Evolutionary conservation across 1,139 yeast species (phyloP).

Genomic region (Geotrichum carabidarum): DNA sequence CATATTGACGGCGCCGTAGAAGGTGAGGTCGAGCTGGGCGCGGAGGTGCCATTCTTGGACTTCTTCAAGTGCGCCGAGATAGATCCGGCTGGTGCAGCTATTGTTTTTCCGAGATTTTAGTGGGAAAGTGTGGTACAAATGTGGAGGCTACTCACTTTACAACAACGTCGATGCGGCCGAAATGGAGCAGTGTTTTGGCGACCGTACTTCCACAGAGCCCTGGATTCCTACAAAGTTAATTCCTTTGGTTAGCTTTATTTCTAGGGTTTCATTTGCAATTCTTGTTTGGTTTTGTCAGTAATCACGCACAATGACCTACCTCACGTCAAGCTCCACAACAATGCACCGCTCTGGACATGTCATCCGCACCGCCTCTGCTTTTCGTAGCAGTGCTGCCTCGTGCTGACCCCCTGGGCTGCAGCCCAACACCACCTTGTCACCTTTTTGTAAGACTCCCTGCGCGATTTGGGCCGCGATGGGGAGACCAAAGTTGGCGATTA

Average conservation of each 20-base stretch:
- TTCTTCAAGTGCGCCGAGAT: slow-evolving; percentile 34
- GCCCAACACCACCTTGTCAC: slow-evolving; percentile 27
- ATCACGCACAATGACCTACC: slow-evolving; percentile 2
- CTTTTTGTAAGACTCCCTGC: slow-evolving; percentile 22
- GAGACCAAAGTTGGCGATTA: slow-evolving; percentile 25
- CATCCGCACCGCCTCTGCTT: slow-evolving; percentile 12
- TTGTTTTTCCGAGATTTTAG: neutral
- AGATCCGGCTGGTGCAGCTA: slow-evolving; percentile 18
- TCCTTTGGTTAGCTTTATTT: neutral
- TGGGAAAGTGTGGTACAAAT: slow-evolving; percentile 1
- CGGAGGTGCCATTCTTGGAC: slow-evolving; percentile 32
- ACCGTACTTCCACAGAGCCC: slow-evolving; percentile 32
- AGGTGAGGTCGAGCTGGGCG: slow-evolving; percentile 31
- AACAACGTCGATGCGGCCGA: slow-evolving; percentile 32
- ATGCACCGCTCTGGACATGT: slow-evolving; percentile 24
- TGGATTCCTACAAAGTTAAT: slow-evolving; percentile 18
- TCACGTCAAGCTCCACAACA: slow-evolving; percentile 26
- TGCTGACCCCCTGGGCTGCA: slow-evolving; percentile 19
- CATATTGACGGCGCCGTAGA: slow-evolving; percentile 32
- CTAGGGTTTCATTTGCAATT: neutral
- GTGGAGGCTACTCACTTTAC: slow-evolving; percentile 21
- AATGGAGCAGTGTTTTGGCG: slow-evolving; percentile 25
- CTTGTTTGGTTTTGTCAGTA: no score
- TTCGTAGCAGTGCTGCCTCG: slow-evolving; percentile 14
- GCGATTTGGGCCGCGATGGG: slow-evolving; percentile 25